Conservation (phyloP, 2,329 filamentous ascomycete species). For the Fusarium sp. region DNA sequence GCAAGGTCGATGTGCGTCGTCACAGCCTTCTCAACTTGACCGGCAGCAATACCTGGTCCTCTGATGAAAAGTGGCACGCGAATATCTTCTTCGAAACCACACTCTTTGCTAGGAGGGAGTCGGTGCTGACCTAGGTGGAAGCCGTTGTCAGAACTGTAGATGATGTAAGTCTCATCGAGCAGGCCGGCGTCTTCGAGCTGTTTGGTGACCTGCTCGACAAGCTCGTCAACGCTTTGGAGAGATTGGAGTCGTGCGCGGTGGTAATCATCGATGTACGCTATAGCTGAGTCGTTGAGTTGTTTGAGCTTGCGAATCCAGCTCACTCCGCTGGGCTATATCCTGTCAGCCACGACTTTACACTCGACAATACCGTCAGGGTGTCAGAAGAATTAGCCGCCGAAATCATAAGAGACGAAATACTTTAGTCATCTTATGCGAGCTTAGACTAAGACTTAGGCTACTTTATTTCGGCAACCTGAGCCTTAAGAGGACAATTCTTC, state of each 20-base stretch:
- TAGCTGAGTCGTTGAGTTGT: conserved; percentile 54
- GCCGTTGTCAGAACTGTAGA: conserved; percentile 71
- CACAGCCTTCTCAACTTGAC: conserved; percentile 55
- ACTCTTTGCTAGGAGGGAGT: conserved; percentile 67
- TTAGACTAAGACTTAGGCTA: too few relatives aligned
- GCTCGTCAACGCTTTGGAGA: conserved; percentile 67
- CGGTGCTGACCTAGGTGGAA: conserved; percentile 71
- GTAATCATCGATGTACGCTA: conserved; percentile 63
- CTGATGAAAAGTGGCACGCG: conserved; percentile 68
- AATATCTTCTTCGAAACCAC: conserved; percentile 69
- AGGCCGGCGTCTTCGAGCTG: conserved; percentile 64
- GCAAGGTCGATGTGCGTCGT: conserved; percentile 73
- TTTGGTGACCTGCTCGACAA: conserved; percentile 60
- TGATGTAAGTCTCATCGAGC: conserved; percentile 70
- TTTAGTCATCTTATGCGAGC: too few relatives aligned
- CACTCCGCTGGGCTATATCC: conserved; percentile 50
- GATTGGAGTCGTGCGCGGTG: conserved; percentile 64
- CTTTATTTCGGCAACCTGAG: too few relatives aligned
- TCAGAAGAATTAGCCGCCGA: too few relatives aligned
- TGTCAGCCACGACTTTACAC: conserved; percentile 1
- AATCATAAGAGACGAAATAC: too few relatives aligned
- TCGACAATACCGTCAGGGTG: too few relatives aligned
- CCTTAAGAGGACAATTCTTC: too few relatives aligned
- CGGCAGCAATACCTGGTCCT: conserved; percentile 63
- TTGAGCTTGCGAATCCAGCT: conserved; percentile 60